Base-by-base conservation (phyloP, 192 early-diverging fungal species). In the Coemansia sp. region DNA sequence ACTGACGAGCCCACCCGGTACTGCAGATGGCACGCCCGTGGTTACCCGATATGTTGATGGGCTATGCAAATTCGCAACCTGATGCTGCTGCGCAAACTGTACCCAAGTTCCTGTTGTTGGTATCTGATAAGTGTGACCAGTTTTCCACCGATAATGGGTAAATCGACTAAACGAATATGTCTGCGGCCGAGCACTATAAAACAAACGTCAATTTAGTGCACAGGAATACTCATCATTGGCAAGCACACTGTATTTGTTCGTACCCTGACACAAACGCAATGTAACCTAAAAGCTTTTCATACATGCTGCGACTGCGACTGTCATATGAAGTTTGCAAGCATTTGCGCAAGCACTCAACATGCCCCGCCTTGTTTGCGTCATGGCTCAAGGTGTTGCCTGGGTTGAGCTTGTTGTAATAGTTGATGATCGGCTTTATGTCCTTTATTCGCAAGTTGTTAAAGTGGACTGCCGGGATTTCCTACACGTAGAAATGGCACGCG, bases 361-460 rank as follows among this genome's bases (percentile, higher is more conserved):
- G 60, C 12, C 23, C 15, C 11, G 24, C 17, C 41, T 73, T 73
- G 17, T 21, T 38, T 24, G 48, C 48, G 12, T 6, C 8, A 6
- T 15, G 7, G 19, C 2, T 17, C 15, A 7, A 5, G 0, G 4
- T 3, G 9, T 57, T 38, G 19, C n/a, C 19, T 21, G 38, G 6
- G 6, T 22, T 5, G 3, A 52, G 11, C n/a, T 15, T 9, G n/a
- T 61, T 50, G 22, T 58, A 50, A 12, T 63, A 29, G 6, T 61
- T 22, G 3, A 72, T 14, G n/a, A 67, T 25, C 32, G 61, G 55
- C 38, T 60, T 60, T 9, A 72, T 22, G 27, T 77, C 75, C 11
- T 45, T 62, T 32, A 77, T 38, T 19, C 65, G 75, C 56, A 77
- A 47, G 4, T 51, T 55, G 37, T n/a, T 60, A 9, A 70, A 15